Evolutionary conservation across 2,329 filamentous ascomycete genomes (phyloP), one percentile per base, ranked within the genome.

Genomic region (Nectriaceae sp.): DNA sequence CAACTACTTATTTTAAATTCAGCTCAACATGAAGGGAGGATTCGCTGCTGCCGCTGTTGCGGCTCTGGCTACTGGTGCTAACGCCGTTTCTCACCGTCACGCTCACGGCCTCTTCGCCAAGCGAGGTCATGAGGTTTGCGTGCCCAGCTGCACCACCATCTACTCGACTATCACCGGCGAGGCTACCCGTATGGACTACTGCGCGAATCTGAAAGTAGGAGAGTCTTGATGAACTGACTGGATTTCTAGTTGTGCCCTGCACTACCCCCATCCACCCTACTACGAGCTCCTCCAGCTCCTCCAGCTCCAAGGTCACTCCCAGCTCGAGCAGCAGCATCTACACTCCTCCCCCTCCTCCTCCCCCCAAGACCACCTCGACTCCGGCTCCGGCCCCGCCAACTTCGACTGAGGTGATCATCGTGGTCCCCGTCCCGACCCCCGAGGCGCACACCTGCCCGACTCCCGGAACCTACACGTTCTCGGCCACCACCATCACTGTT

Each of bases 401-500:
- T 38, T 50, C 51, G 24, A 59, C 59, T 51, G 61, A 75, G 53
- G 70, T 75, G 46, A 69, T 74, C 44, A 69, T 73, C 24, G 69
- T 77, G 48, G 70, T 73, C 42, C 68, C 73, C 21, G 71, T 82
- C 40, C 80, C 80, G 38, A 83, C 79, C 19, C 77, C 78, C 18
- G 67, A 76, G 56, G 67, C 74, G 42, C 71, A 77, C 70, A 72
- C 72, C 42, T 86, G 78, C 77, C 73, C 82, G 45, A 85, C 83
- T 39, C 82, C 87, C 24, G 88, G 88, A 70, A 81, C 79, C 54
- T 91, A 90, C 76, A 90, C 87, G 58, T 83, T 89, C 77, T 84
- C 85, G 59, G 85, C 87, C 50, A 87, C 80, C 59, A 92, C 87
- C 54, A 65, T 89, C 56, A 85, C 82, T 52, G 72, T 91, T 57